Conservation (phyloP, 2,329 filamentous ascomycete genomes). For the Pseudocercospora crystallina region DNA sequence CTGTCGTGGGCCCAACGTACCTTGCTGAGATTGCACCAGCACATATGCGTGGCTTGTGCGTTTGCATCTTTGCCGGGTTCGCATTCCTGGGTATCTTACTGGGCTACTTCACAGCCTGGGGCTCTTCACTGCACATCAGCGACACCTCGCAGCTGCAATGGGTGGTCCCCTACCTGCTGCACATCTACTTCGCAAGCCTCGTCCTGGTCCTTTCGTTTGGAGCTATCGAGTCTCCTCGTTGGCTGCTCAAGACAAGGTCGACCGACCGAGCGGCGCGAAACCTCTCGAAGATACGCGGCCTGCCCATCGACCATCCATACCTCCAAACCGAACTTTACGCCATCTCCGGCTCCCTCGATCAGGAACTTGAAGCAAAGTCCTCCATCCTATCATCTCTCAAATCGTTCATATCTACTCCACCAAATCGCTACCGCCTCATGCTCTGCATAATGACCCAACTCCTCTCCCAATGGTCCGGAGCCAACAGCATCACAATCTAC, state of each 20-base stretch:
- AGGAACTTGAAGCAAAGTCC: slow-evolving; percentile 62
- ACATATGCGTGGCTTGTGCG: slow-evolving; percentile 59
- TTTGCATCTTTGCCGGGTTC: slow-evolving; percentile 65
- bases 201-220: slow-evolving; percentile 65
- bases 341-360: slow-evolving; percentile 66
- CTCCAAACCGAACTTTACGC: slow-evolving; percentile 54
- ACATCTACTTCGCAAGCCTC: slow-evolving; percentile 72
- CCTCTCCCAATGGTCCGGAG: slow-evolving; percentile 65
- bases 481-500: slow-evolving; percentile 69
- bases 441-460: slow-evolving; percentile 67
- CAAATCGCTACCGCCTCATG: slow-evolving; percentile 71
- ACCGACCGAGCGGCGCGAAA: slow-evolving; percentile 26
- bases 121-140: slow-evolving; percentile 52
- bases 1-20: slow-evolving; percentile 60
- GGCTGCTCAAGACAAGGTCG: slow-evolving; percentile 31
- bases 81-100: slow-evolving; percentile 74
- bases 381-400: slow-evolving; percentile 50
- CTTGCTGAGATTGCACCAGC: slow-evolving; percentile 50
- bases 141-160: slow-evolving; percentile 40
- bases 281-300: slow-evolving; percentile 28
- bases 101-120: slow-evolving; percentile 68
- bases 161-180: slow-evolving; percentile 70
- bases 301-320: slow-evolving; percentile 28
- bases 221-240: slow-evolving; percentile 28
- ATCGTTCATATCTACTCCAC: slow-evolving; percentile 65